Conservation (phyloP, 768 basidiomycete genomes). For the Suillus ampliporus region DNA sequence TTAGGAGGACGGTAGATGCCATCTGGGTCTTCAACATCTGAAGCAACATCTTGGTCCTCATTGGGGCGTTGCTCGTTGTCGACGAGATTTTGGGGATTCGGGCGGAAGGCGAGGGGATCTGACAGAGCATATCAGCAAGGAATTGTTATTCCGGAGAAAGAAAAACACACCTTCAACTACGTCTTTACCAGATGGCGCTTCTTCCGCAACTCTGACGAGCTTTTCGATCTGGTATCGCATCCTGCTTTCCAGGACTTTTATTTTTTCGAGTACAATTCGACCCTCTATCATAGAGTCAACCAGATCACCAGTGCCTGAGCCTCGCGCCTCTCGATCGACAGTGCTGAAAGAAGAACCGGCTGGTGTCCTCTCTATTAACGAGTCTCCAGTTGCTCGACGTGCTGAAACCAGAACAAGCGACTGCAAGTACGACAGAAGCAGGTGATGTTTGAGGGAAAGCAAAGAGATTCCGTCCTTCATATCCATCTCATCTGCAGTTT, state of each 20-base stretch:
- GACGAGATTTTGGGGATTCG: conserved; percentile 81
- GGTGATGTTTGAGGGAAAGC: conserved; percentile 84
- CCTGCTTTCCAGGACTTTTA: conserved; percentile 80
- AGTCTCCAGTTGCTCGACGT: conserved; percentile 72
- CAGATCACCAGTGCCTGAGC: conserved; percentile 68
- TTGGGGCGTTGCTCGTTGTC: conserved; percentile 46
- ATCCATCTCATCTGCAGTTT: conserved; percentile 46
- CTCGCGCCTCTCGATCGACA: conserved; percentile 57
- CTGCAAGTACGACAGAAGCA: conserved; percentile 85
- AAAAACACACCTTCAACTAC: conserved; percentile 61
- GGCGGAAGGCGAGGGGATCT: conserved; percentile 94
- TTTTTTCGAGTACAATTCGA: conserved; percentile 87
- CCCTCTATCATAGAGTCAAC: conserved; percentile 82
- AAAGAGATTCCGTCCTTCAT: conserved; percentile 87
- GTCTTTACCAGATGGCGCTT: conserved; percentile 48
- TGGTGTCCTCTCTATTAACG: conserved; percentile 55
- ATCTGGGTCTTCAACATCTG: conserved; percentile 36
- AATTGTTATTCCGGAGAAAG: neutral
- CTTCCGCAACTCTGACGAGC: conserved; percentile 77
- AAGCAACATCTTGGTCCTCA: conserved; percentile 20
- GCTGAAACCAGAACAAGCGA: conserved; percentile 76
- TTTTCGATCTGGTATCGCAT: conserved; percentile 98
- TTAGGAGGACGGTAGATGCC: conserved; percentile 86
- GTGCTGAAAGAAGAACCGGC: conserved; percentile 59
- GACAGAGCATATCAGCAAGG: conserved; percentile 14